Base-by-base conservation (phyloP, 1,284 basidiomycete genomes). In the Xanthoconium separans region DNA sequence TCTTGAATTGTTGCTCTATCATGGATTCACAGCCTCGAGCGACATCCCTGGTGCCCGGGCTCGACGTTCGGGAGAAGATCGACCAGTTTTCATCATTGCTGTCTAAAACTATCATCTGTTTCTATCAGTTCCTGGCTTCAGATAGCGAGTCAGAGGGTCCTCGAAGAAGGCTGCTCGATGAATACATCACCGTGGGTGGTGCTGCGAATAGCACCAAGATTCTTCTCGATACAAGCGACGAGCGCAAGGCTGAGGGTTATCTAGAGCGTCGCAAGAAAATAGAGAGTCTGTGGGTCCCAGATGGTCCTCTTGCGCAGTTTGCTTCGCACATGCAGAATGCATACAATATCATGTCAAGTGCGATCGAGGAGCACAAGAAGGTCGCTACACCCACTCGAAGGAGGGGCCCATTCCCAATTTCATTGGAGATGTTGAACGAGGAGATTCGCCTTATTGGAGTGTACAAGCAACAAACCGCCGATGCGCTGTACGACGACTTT, bases 151-250 rank as follows among this genome's bases (percentile, higher is more conserved):
- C 65, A n/a, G 59, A 68, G 44, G 55, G 36, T 31, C 59, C 56
- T 39, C 63, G 66, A 37, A 58, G 61, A 47, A 50, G 37, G 24
- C 44, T 69, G 6, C 55, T 69, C 16, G 66, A 65, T 18, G 64
- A 69, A 43, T 64, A 69, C 51, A 66, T 65, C 53, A 57, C 63
- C 20, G 61, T 65, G 20, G 67, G 66, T 24, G 66, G 64, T 18
- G 51, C 61, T 11, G 63, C 65, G 12, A 69, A 60, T 37, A 64
- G 61, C 20, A 66, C 57, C 44, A 66, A 62, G 49, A 55, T 64
- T 22, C 61, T 66, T 42, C 63, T 65, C 20, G 63, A 65, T 20
- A 56, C 55, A 16, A 62, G 53, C 12, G 59, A 64, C 30, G 59
- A 69, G 44, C 63, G 53, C 16, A 65, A 65, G 39, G 46, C 58